phyloP scores from a whole-genome alignment of 352 stramenopile genomes.

The Globisporangium yorkense region DNA sequence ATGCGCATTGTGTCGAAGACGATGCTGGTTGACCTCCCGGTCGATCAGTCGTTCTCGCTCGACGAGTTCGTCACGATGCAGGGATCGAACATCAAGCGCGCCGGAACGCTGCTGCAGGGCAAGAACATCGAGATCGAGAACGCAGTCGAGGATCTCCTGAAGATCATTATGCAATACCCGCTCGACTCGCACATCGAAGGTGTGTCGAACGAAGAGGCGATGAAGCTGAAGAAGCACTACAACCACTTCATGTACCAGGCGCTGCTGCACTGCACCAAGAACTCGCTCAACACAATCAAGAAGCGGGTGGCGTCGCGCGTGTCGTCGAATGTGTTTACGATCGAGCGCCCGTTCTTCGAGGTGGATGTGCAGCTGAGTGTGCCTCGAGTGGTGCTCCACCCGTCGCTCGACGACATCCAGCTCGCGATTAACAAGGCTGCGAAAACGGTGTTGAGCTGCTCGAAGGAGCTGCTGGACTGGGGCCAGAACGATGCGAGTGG shows the following conservation, averaged over 20 bases:
- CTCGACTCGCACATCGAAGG: conserved; percentile 95
- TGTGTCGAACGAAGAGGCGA: conserved; percentile 91
- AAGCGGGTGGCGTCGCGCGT: conserved; percentile 94
- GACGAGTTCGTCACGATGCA: conserved; percentile 98
- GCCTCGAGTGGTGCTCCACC: conserved; percentile 91
- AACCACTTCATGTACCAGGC: conserved; percentile 99
- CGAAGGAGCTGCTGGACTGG: conserved; percentile 96
- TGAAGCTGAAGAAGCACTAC: conserved; percentile 98
- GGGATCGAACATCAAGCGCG: conserved; percentile 89
- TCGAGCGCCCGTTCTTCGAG: conserved; percentile 97
- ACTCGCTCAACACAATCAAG: conserved; percentile 98
- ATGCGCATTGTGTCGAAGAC: conserved; percentile 98
- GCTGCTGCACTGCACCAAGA: conserved; percentile 96
- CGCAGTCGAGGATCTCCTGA: conserved; percentile 95
- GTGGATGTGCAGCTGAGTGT: conserved; percentile 96
- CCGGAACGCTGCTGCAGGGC: conserved; percentile 91
- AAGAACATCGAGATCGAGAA: conserved; percentile 99
- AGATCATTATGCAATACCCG: conserved; percentile 94
- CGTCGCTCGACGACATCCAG: conserved; percentile 97
- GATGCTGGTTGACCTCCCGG: conserved; percentile 95
- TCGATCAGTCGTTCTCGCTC: conserved; percentile 95
- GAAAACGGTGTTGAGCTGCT: conserved; percentile 95
- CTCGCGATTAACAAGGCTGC: conserved; percentile 96
- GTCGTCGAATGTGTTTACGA: conserved; percentile 84
- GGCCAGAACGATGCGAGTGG: conserved; percentile 60